These are phyloP conservation scores for Rhododendron williamsianum DNA, from an alignment of 148 eudicot species.

Conservation along the genomic window DNA sequence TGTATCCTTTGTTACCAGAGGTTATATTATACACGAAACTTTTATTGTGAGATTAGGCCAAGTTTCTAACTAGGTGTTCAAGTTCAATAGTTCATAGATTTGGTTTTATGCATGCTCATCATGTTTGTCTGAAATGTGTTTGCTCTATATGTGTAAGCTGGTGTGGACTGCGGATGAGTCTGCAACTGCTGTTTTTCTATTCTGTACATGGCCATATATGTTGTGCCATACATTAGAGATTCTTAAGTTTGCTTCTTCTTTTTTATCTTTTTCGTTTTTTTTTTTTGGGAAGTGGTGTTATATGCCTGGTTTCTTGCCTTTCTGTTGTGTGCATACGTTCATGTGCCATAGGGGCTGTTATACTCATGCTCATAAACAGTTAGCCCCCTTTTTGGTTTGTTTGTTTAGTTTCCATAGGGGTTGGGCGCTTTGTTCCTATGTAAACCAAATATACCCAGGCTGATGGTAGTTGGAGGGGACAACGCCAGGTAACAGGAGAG, in stretches of 20 bases:
- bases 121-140: not conserved
- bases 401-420: not conserved
- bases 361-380: not conserved
- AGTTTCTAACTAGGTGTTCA: not conserved
- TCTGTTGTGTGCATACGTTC: not conserved
- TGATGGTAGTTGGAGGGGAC: not conserved
- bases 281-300: not conserved
- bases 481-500: not conserved
- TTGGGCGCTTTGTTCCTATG: not conserved
- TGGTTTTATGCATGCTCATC: not conserved
- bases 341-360: not conserved
- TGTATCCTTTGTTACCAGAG: constrained; percentile 59
- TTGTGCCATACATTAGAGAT: not conserved
- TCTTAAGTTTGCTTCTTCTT: not conserved
- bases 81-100: not conserved
- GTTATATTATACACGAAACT: not conserved
- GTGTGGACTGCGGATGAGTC: not conserved
- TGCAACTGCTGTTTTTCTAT: not conserved
- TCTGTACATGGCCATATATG: not conserved
- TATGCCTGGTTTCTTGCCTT: not conserved
- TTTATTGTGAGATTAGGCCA: not conserved
- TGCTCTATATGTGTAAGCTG: not conserved
- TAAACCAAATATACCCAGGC: not conserved
- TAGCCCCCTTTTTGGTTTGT: not conserved
- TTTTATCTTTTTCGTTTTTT: too few species aligned